Conservation (phyloP, 371 early-diverging fungal genomes). For the Basidiobolus meristosporus region DNA sequence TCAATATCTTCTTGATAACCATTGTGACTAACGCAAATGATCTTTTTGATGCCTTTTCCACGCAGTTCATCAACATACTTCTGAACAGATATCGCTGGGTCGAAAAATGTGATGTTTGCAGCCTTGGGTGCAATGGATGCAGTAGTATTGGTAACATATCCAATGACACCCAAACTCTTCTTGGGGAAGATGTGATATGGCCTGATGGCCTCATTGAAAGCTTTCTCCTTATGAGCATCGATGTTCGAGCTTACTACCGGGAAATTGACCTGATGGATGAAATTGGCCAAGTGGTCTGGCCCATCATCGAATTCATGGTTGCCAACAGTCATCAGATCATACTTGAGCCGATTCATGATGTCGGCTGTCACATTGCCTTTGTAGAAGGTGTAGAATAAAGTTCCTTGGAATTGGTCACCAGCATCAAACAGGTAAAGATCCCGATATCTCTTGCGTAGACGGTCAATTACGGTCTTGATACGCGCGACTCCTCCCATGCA, state of each 20-base stretch:
- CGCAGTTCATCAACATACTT: conserved; percentile 30
- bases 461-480: conserved; percentile 24
- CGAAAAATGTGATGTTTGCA: conserved; percentile 13
- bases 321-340: conserved; percentile 36
- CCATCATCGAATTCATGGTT: conserved; percentile 60
- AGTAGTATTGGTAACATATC: conserved; percentile 37
- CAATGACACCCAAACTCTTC: conserved; percentile 34
- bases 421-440: conserved; percentile 37
- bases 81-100: conserved; percentile 31
- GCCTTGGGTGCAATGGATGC: conserved; percentile 31
- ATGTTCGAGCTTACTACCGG: conserved; percentile 49
- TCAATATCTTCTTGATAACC: conserved; percentile 39
- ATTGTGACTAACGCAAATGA: conserved; percentile 44
- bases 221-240: conserved; percentile 14
- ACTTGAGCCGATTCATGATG: conserved; percentile 29
- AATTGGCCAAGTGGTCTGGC: conserved; percentile 20
- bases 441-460: conserved; percentile 13
- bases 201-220: conserved; percentile 20
- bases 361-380: conserved; percentile 22
- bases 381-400: conserved; percentile 31
- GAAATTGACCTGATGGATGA: conserved; percentile 23
- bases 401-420: conserved; percentile 42
- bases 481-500: conserved; percentile 42
- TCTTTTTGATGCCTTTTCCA: conserved; percentile 30
- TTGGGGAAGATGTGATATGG: conserved; percentile 42